These are phyloP conservation scores for Metschnikowia picachoensis DNA, from an alignment of 805 yeast species.

Conservation along the genomic window DNA sequence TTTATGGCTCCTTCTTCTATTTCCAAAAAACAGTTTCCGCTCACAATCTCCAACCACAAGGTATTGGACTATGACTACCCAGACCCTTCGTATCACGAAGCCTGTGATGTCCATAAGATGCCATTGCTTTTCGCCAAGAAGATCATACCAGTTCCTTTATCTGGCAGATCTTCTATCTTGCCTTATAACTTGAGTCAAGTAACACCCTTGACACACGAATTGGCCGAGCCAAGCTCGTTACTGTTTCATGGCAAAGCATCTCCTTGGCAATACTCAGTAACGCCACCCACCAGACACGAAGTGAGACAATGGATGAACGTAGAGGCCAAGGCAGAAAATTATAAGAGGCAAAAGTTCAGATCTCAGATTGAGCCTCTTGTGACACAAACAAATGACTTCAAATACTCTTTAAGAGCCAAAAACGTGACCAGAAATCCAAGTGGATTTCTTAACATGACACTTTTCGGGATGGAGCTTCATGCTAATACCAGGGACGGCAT, in stretches of 20 bases:
- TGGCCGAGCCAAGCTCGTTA: not conserved
- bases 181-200: not conserved
- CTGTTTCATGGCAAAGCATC: not conserved
- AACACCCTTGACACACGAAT: not conserved
- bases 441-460: conserved; percentile 47
- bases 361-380: conserved; percentile 54
- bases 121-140: conserved; percentile 69
- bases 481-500: conserved; percentile 46
- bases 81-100: conserved; percentile 61
- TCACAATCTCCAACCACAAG: conserved; percentile 41
- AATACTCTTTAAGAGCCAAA: conserved; percentile 34
- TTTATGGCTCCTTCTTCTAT: conserved; percentile 19
- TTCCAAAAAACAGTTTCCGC: conserved; percentile 13
- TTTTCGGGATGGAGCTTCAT: conserved; percentile 68
- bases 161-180: not conserved
- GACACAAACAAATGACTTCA: conserved; percentile 37
- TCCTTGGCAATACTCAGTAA: conserved; percentile 43
- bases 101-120: conserved; percentile 46
- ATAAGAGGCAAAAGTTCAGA: conserved; percentile 17
- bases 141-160: conserved; percentile 43
- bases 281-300: conserved; percentile 46
- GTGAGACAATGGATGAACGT: conserved; percentile 34
- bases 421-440: conserved; percentile 34
- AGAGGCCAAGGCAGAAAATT: conserved; percentile 11
- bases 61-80: conserved; percentile 49